These are phyloP conservation scores for Pichia paraexigua DNA, from an alignment of 805 yeast species.

Conservation along the genomic window DNA sequence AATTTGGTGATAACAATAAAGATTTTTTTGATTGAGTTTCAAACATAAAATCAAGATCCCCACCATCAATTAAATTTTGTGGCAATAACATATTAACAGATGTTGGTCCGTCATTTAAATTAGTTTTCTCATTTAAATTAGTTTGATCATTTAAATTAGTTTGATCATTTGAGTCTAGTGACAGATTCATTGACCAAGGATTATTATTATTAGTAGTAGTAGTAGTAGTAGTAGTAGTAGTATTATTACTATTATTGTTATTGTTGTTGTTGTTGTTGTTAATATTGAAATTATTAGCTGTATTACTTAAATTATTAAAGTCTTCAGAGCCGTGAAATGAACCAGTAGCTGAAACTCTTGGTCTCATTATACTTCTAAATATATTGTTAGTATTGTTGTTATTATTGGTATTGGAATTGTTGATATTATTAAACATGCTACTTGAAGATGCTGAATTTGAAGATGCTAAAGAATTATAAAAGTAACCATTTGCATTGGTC, in stretches of 20 bases:
- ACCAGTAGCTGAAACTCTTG: slow-evolving; percentile 2
- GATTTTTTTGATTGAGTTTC: slow-evolving; percentile 2
- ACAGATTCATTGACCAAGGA: slow-evolving; percentile 4
- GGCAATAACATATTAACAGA: slow-evolving; percentile 23
- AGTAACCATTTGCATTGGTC: slow-evolving; percentile 5
- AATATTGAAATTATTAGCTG: background rate
- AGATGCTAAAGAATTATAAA: slow-evolving; percentile 4
- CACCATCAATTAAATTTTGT: slow-evolving; percentile 25
- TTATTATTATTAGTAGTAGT: slow-evolving; percentile 4
- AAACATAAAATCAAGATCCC: slow-evolving; percentile 11
- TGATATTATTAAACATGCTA: slow-evolving; percentile 1
- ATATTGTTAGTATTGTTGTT: background rate
- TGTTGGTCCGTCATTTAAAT: slow-evolving; percentile 10
- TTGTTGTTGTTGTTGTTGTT: no score
- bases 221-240: no score
- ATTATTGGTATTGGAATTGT: slow-evolving; percentile 10
- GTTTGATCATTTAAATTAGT: background rate
- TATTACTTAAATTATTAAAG: slow-evolving; percentile 4
- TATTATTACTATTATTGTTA: no score
- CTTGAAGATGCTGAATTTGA: background rate
- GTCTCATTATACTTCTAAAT: slow-evolving; percentile 2
- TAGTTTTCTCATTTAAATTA: background rate
- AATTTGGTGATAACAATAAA: background rate
- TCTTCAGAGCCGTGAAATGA: slow-evolving; percentile 5
- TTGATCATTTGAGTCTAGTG: background rate